Percentiles rank a stretch among this genome's conserved stretches.
These are phyloP conservation scores for Neurospora intermedia DNA, from an alignment of 495 filamentous ascomycete species.

Conservation along the genomic window DNA sequence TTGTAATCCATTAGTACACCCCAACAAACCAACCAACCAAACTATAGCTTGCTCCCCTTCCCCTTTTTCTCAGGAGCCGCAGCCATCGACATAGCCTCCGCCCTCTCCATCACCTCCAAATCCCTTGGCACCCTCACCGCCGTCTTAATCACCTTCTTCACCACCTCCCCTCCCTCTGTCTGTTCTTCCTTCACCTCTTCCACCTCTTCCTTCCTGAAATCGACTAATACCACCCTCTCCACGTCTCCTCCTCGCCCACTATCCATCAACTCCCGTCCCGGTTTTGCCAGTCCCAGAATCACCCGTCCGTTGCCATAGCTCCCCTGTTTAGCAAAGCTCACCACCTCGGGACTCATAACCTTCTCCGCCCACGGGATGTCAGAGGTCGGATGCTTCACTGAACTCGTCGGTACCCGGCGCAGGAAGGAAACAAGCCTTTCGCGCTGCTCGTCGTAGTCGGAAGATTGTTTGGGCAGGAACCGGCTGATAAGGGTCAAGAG, in stretches of 20 bases:
- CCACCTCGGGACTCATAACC: slow-evolving; percentile 57
- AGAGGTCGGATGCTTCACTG: slow-evolving; percentile 23
- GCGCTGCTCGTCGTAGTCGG: slow-evolving; percentile 43
- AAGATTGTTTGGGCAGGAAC: slow-evolving; percentile 34
- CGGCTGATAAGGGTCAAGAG: slow-evolving; percentile 56
- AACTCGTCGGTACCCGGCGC: slow-evolving; percentile 22
- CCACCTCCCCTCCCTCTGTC: slow-evolving; percentile 31
- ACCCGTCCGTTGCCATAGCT: slow-evolving; percentile 26
- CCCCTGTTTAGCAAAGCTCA: slow-evolving; percentile 38
- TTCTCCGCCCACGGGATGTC: slow-evolving; percentile 63
- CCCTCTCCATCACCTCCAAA: slow-evolving; percentile 17
- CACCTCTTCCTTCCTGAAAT: slow-evolving; percentile 47
- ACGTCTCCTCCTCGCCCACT: slow-evolving; percentile 53
- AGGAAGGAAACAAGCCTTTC: slow-evolving; percentile 49
- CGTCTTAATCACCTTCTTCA: slow-evolving; percentile 34
- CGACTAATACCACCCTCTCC: slow-evolving; percentile 63
- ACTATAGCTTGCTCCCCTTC: slow-evolving; percentile 4
- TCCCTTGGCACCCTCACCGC: slow-evolving; percentile 10
- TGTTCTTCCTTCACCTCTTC: slow-evolving; percentile 39
- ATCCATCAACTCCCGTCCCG: slow-evolving; percentile 59
- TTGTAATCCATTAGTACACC: not conserved
- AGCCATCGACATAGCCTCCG: slow-evolving; percentile 13
- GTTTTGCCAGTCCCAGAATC: slow-evolving; percentile 58
- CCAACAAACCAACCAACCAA: not conserved
- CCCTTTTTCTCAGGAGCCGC: not conserved